Evolutionary conservation across 2,329 filamentous ascomycete genomes (phyloP), one percentile per base, ranked within the genome.

Genomic region (Fusarium keratoplasticum): DNA sequence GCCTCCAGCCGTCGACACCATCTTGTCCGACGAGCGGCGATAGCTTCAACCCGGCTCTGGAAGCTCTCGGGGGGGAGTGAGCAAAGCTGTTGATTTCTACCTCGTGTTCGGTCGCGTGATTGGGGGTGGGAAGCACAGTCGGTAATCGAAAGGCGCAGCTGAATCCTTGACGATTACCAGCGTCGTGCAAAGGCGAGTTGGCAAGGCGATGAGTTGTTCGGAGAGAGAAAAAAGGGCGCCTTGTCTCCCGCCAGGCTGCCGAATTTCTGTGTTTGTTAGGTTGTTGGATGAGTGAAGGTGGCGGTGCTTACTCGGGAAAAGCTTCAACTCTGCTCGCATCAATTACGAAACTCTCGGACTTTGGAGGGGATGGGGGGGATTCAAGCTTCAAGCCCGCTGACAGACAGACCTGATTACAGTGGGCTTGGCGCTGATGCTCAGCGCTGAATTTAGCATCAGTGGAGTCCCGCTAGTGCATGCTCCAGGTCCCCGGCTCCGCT

Each of bases 1-100:
- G 72, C 92, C 89, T 80, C 92, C 91, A 74, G 88, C 86, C 60
- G 89, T 84, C 73, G 87, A 87, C 80, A 88, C 86, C 88, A 91
- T 91, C 70, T 75, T 84, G 33, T 66, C 25, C 35, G 36, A 62
- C 27, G 55, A 36, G 50, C 29, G 36, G 27, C 52, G 31, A 27
- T 52, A 27, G 35, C 52, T 58, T 57, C 59, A 66, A 72, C 42
- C 62, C 61, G 47, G 14, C 55, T 38, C 25, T 40, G 14, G 13
- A 38, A 36, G 20, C 29, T n/a, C 25, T 57, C 31, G 20, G 20
- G 31, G 16, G 20, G 31, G 33, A 27, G 18, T n/a, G 16, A 8
- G 36, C 2, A 58, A 55, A 55, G 61, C 35, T 55, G n/a, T 63
- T n/a, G 61, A 38, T 22, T 55, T 29, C 42, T 9, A 47, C 42